These are phyloP conservation scores for Penstemon davidsonii DNA, from an alignment of 257 asterid genomes.

Conservation along the genomic window DNA sequence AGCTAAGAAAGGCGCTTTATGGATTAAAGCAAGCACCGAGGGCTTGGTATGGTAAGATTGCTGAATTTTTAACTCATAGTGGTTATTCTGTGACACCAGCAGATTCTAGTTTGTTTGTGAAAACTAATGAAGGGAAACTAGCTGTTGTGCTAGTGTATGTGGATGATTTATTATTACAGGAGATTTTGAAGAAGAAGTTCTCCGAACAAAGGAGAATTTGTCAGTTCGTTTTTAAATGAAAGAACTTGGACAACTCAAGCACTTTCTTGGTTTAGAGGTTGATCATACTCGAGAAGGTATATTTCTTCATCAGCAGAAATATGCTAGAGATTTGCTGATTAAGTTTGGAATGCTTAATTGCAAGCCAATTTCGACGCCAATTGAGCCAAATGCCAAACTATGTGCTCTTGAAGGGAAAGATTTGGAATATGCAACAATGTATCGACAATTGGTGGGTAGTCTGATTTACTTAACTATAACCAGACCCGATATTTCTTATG, in stretches of 20 bases:
- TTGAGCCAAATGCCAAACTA: constrained; percentile 17
- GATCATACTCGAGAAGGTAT: neutral
- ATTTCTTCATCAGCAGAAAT: neutral
- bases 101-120: constrained; percentile 8
- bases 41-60: constrained; percentile 13
- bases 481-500: neutral
- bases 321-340: neutral
- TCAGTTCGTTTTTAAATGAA: constrained; percentile 1
- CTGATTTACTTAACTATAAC: neutral
- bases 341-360: constrained; percentile 6
- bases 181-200: constrained; percentile 10
- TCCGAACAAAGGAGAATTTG: neutral
- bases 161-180: neutral
- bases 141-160: constrained; percentile 4
- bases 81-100: neutral
- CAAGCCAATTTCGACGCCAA: neutral
- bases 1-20: constrained; percentile 14
- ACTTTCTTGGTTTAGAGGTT: constrained; percentile 2
- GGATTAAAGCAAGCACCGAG: constrained; percentile 18
- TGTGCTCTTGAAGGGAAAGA: constrained; percentile 8
- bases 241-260: neutral
- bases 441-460: neutral
- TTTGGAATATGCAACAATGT: neutral
- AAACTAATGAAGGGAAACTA: neutral
- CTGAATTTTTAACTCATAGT: neutral